Percentiles rank a stretch among this genome's conserved stretches.
These are phyloP conservation scores for Blastomyces gilchristii DNA, from an alignment of 2,329 filamentous ascomycete species.

Conservation along the genomic window DNA sequence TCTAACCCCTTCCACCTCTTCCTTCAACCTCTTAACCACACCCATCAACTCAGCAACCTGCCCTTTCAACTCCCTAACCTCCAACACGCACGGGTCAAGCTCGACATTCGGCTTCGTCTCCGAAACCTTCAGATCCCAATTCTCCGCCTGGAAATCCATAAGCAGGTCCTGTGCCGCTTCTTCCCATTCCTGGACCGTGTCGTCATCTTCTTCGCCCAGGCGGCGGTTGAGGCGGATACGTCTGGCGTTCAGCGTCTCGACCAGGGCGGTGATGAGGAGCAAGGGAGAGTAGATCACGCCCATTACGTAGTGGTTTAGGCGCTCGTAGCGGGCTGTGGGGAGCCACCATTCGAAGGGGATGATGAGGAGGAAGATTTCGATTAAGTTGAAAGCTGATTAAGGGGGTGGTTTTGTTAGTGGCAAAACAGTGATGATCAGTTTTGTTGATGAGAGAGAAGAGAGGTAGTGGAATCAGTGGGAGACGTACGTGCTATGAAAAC, in stretches of 20 bases:
- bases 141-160: constrained; percentile 55
- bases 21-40: constrained; percentile 51
- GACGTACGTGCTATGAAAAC: constrained; percentile 73
- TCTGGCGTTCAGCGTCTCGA: constrained; percentile 57
- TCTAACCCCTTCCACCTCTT: constrained; percentile 16
- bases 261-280: constrained; percentile 63
- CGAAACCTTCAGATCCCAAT: constrained; percentile 73
- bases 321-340: constrained; percentile 59
- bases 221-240: constrained; percentile 63
- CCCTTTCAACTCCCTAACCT: constrained; percentile 40
- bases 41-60: constrained; percentile 53
- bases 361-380: constrained; percentile 72
- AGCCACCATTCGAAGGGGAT: constrained; percentile 95
- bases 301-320: constrained; percentile 84
- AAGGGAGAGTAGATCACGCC: constrained; percentile 72
- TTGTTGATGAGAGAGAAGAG: not conserved
- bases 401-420: not conserved
- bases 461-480: not conserved
- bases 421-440: not conserved
- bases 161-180: constrained; percentile 48
- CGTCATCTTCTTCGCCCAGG: constrained; percentile 79
- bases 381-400: constrained; percentile 62
- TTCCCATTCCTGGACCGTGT: constrained; percentile 87
- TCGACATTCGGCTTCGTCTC: constrained; percentile 72
- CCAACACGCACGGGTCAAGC: constrained; percentile 63